These are phyloP conservation scores for Clavispora carvajalis DNA, from an alignment of 805 yeast species.

Conservation along the genomic window DNA sequence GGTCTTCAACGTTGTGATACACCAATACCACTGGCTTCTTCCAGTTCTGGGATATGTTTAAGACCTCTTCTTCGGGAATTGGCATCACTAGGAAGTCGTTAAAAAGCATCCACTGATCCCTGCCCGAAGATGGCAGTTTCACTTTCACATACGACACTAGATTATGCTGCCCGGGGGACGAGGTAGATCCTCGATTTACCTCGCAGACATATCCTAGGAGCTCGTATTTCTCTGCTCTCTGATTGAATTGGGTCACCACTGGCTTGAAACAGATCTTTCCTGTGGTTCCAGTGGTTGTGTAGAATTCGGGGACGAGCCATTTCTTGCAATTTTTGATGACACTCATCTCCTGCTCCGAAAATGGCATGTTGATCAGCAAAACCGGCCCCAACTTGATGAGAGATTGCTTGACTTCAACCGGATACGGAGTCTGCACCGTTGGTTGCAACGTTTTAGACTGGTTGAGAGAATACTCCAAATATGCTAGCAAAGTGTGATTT, in stretches of 20 bases:
- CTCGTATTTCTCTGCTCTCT: slow-evolving; percentile 47
- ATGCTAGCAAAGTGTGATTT: slow-evolving; percentile 41
- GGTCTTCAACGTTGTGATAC: slow-evolving; percentile 50
- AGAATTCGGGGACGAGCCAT: slow-evolving; percentile 64
- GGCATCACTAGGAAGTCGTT: slow-evolving; percentile 86
- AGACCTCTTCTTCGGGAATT: slow-evolving; percentile 70
- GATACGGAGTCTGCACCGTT: slow-evolving; percentile 25
- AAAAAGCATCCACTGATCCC: slow-evolving; percentile 69
- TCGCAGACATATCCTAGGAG: slow-evolving; percentile 68
- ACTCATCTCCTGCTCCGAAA: slow-evolving; percentile 51
- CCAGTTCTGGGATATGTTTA: slow-evolving; percentile 71
- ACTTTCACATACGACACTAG: slow-evolving; percentile 55
- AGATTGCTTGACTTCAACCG: slow-evolving; percentile 47
- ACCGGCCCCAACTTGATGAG: slow-evolving; percentile 61
- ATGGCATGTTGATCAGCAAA: slow-evolving; percentile 54
- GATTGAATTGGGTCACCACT: slow-evolving; percentile 21
- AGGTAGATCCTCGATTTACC: slow-evolving; percentile 43
- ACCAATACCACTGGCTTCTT: slow-evolving; percentile 72
- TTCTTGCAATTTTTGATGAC: slow-evolving; percentile 43
- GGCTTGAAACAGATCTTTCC: slow-evolving; percentile 34
- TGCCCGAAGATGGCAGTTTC: slow-evolving; percentile 15
- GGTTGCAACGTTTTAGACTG: slow-evolving; percentile 47
- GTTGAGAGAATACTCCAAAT: slow-evolving; percentile 58
- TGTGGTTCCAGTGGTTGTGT: slow-evolving; percentile 29
- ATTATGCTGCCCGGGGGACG: slow-evolving; percentile 43